Conservation (phyloP, 2,329 filamentous ascomycete species). For the Verticillium alfalfae region DNA sequence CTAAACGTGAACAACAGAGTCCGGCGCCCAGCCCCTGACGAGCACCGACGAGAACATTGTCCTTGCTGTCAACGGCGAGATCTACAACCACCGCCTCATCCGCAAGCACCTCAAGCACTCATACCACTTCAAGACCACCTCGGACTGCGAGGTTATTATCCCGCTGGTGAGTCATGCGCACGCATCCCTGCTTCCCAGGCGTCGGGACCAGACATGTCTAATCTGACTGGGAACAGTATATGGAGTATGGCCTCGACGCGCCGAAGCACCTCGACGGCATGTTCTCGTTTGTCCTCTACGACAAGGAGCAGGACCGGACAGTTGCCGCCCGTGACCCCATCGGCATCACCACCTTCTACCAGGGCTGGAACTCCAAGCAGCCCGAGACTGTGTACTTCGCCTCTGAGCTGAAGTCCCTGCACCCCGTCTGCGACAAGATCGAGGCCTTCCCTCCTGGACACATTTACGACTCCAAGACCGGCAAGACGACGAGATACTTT, state of each 20-base stretch:
- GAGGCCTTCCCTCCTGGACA: constrained; percentile 92
- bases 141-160: constrained; percentile 98
- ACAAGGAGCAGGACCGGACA: constrained; percentile 88
- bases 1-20: constrained; percentile 51
- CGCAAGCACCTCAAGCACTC: constrained; percentile 77
- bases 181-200: not conserved
- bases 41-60: constrained; percentile 85
- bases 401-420: constrained; percentile 90
- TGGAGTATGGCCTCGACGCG: constrained; percentile 85
- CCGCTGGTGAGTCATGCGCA: constrained; percentile 63
- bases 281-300: constrained; percentile 98
- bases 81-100: constrained; percentile 97
- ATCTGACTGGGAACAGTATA: constrained; percentile 56
- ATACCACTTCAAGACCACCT: constrained; percentile 98
- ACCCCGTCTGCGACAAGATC: constrained; percentile 93
- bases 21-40: constrained; percentile 90
- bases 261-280: constrained; percentile 95
- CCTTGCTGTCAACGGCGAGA: constrained; percentile 97
- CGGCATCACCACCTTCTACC: constrained; percentile 95
- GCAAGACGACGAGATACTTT: constrained; percentile 81
- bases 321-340: constrained; percentile 95
- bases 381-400: constrained; percentile 90
- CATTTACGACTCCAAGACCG: constrained; percentile 90
- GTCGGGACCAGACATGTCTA: not conserved
- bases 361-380: constrained; percentile 81